These are phyloP conservation scores for Zizania latifolia DNA, from an alignment of 176 grass and related monocot species.

Conservation along the genomic window DNA sequence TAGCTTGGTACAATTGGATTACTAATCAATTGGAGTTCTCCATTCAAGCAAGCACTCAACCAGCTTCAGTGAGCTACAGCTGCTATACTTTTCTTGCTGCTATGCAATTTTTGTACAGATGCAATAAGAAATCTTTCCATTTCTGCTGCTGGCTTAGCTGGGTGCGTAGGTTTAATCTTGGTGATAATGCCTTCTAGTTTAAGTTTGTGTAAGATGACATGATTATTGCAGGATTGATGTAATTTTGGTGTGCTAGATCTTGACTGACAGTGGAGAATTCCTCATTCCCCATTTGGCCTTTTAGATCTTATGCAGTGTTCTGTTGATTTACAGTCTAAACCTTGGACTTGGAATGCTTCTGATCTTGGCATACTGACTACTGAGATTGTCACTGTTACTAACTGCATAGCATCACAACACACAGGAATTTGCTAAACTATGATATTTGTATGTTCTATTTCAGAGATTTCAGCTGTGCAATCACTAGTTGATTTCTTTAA, in stretches of 20 bases:
- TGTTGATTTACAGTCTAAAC: neutral
- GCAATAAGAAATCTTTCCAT: conserved; percentile 13
- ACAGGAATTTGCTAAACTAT: neutral
- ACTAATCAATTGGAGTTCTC: neutral
- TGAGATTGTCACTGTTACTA: neutral
- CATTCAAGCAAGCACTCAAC: neutral
- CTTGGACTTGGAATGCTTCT: neutral
- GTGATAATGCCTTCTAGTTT: neutral
- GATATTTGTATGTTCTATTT: neutral
- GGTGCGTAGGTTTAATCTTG: conserved; percentile 23
- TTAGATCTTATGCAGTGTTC: neutral
- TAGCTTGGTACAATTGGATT: neutral
- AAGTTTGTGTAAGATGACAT: conserved; percentile 14
- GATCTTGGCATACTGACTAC: neutral
- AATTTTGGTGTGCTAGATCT: conserved; percentile 13
- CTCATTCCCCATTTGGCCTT: neutral
- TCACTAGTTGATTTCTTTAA: neutral
- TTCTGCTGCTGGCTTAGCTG: conserved; percentile 7
- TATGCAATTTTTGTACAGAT: conserved; percentile 33
- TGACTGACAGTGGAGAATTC: neutral
- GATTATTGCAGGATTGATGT: neutral
- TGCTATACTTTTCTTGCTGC: conserved; percentile 4
- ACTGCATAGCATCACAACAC: neutral
- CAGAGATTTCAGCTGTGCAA: neutral
- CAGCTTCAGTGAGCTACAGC: neutral